phyloP scores from a whole-genome alignment of 2,329 filamentous ascomycete species.

The Tolypocladium endophyticum region DNA sequence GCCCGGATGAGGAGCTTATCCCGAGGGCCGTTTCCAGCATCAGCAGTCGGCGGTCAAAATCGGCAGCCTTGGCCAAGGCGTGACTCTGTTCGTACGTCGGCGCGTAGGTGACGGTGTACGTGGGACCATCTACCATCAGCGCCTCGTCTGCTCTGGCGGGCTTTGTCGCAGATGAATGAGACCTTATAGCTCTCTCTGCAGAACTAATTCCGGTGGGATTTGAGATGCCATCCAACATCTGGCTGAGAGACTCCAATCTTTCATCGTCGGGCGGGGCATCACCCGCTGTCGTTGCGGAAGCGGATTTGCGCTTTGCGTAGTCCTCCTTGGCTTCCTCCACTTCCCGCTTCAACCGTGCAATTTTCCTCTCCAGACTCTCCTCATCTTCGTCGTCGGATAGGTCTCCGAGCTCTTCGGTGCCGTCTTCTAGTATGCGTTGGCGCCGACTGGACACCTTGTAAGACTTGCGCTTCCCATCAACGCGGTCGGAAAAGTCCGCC shows the following conservation, averaged over 20 bases:
- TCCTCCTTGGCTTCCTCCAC: conserved; percentile 63
- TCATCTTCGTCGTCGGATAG: conserved; percentile 67
- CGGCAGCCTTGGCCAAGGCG: conserved; percentile 67
- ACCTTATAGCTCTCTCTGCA: conserved; percentile 5
- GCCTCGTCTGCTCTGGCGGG: conserved; percentile 11
- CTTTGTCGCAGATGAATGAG: conserved; percentile 2
- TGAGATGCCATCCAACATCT: conserved; percentile 57
- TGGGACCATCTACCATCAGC: conserved; percentile 25
- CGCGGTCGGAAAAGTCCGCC: conserved; percentile 83
- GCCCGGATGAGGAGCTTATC: conserved; percentile 57
- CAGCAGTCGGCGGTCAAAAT: conserved; percentile 75
- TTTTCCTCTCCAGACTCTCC: conserved; percentile 65
- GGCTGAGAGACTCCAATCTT: conserved; percentile 55
- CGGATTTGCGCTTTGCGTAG: conserved; percentile 42
- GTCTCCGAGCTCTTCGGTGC: conserved; percentile 59
- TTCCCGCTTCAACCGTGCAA: conserved; percentile 75
- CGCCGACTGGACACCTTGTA: conserved; percentile 67
- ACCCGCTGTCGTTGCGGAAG: conserved; percentile 33
- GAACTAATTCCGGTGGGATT: conserved; percentile 13
- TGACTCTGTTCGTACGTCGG: conserved; percentile 57
- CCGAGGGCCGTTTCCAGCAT: conserved; percentile 75
- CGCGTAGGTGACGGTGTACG: conserved; percentile 55
- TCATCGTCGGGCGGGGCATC: conserved; percentile 28
- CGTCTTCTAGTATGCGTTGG: conserved; percentile 51
- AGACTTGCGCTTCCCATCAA: conserved; percentile 71